Percentiles rank a stretch among this genome's conserved stretches.
Evolutionary conservation across 2,329 filamentous ascomycete species (phyloP).

Genomic region (Blumeria graminis): DNA sequence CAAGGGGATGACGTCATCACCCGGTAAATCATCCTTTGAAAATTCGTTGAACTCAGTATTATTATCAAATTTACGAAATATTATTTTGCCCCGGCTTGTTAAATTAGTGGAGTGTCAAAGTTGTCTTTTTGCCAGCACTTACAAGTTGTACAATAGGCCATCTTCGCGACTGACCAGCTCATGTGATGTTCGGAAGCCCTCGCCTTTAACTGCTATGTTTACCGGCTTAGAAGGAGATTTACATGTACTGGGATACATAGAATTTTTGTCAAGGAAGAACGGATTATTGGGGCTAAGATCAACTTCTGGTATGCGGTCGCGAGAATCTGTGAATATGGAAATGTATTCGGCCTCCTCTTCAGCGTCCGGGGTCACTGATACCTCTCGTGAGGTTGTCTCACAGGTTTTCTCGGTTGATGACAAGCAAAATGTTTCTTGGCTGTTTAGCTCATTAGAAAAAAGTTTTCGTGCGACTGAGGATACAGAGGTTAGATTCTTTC

Average conservation of each 20-base stretch:
- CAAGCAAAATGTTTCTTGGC: constrained; percentile 19
- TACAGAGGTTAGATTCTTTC: constrained; percentile 25
- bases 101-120: constrained; percentile 6
- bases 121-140: constrained; percentile 20
- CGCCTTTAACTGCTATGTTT: constrained; percentile 25
- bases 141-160: constrained; percentile 58
- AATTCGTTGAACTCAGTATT: constrained; percentile 9
- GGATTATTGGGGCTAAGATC: constrained; percentile 47
- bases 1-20: constrained; percentile 9
- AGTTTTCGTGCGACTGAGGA: constrained; percentile 33
- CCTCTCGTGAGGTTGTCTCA: constrained; percentile 26
- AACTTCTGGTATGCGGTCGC: constrained; percentile 48
- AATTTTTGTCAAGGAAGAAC: constrained; percentile 30
- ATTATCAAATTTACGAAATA: constrained; percentile 35
- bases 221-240: constrained; percentile 31
- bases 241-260: constrained; percentile 19
- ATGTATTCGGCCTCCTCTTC: constrained; percentile 39
- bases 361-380: constrained; percentile 30
- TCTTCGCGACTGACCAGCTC: constrained; percentile 44
- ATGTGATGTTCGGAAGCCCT: constrained; percentile 20
- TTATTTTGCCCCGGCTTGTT: constrained; percentile 50
- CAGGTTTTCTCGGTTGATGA: not conserved
- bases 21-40: constrained; percentile 15
- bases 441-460: constrained; percentile 22
- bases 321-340: constrained; percentile 49